Base-by-base conservation (phyloP, 164 flowering plant species). In the Aristolochia fimbriata region DNA sequence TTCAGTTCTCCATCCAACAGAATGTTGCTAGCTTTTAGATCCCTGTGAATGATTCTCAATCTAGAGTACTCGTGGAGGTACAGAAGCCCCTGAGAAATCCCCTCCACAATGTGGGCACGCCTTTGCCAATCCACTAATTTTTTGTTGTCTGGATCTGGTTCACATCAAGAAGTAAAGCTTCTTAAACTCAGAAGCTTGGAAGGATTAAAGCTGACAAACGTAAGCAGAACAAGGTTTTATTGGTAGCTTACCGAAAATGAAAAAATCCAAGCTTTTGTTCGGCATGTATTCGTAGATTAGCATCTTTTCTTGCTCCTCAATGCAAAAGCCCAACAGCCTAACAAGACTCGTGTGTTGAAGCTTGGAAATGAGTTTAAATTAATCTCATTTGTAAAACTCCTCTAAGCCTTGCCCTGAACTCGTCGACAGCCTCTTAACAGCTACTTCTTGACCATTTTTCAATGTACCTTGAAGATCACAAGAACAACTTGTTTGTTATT, bases 21-120 rank as follows among this genome's bases (percentile, higher is more conserved):
- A 10, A 81, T 55, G 48, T 85, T 85, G 76, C 83, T 70, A 7
- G 84, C 68, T 61, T 82, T 84, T 8, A 84, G 74, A 73, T 82
- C 30, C 5, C 30, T 27, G 30, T 27, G 30, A 27, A 27, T 27
- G 30, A 27, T 77, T 43, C 52, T 64, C 14, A 80, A 64, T 20
- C 77, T 63, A 9, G 86, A 85, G 48, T 83, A 85, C 15, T 73
- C 74, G 45, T 85, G 91, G n/a, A n/a, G 48, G 82, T 77, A 61
- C 81, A 79, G 71, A 54, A 85, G 43, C 15, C 87, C 87, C 33
- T 78, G 71, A 19, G 84, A 76, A 30, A 83, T 74, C 12, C 87
- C 87, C 16, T 19, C 51, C 1, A 75, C 67, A 4, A 72, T 70
- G 22, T 52, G 61, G 33, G 62, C 61, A 4, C 79, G 76, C 12